Evolutionary conservation across 306 rosid species (phyloP), one percentile per base, ranked within the genome.

Genomic region (Cicer chorassanicum): DNA sequence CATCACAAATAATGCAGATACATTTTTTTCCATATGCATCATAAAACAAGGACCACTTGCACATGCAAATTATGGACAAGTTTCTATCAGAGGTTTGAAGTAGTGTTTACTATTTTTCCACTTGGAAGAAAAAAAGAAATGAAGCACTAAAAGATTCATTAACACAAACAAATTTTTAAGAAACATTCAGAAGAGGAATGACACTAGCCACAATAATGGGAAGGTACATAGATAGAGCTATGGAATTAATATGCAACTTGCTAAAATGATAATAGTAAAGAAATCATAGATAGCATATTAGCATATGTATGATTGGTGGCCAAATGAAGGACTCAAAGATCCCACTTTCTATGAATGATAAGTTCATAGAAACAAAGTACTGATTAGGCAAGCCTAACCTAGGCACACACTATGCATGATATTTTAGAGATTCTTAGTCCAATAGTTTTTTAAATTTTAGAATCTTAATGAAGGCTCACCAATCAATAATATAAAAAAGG

Each of bases 181-280:
- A 42, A 73, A 48, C 39, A 67, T 67, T 53, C 14, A 73, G 45
- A 56, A 24, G 41, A 12, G 0, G 62, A 81, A 69, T 80, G 80
- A 45, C 8, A 41, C 53, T 69, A 12, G 5, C 80, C 80, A 75
- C 34, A 45, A 81, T 65, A 75, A 75, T 1, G 84, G 84, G 81
- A 53, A 69, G 80, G 72, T 68, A 24, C 80, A 80, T 49, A 48
- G 44, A 74, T 49, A 48, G 44, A 45, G 50, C 40, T 24, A 36
- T 9, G n/a, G 48, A 53, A 71, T n/a, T 18, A 46, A 73, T 42
- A 38, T 15, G 5, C 68, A 72, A 65, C 74, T 72, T 34, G 24
- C 1, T 18, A 65, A 46, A 44, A 36, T 8, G 65, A 78, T 78
- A 78, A 51, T 53, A 43, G 61, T 70, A 14, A 40, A 62, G 19